Evolutionary conservation across 148 eudicot species (phyloP), one percentile per base, ranked within the genome.

Genomic region (Nepenthes gracilis): DNA sequence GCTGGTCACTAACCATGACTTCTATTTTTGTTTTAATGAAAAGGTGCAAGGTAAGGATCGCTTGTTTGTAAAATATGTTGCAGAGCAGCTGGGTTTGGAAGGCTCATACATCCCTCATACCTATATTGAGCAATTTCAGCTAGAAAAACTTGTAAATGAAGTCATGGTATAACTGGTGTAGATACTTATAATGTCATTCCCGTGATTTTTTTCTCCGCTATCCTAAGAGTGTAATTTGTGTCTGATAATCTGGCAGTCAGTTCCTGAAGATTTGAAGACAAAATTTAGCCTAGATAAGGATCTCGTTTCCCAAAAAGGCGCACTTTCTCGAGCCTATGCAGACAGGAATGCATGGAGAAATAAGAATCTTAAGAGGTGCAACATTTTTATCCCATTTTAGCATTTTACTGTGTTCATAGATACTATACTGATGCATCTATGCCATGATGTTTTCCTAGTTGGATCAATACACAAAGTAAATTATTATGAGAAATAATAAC

Each of bases 1-100:
- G 32, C 55, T 52, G 32, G 5, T 52, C 32, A 40, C 8, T 40
- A 49, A 49, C 53, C 53, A 49, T n/a, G 53, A 49, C 53, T n/a
- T 49, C 45, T 49, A 23, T 23, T 23, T 11, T 49, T 6, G 13
- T 49, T 49, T 49, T 3, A 2, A 11, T 11, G 10, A 49, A 6
- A 49, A 92, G 98, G 94, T 92, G 67, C 96, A 88, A 82, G 98
- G 98, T 60, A 88, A 75, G 80, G 98, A 92, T 49, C 88, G 96
- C 49, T 60, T 69, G 62, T 55, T 75, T 62, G 98, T 92, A 45
- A 79, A 83, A 70, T 34, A 36, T 65, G 77, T 72, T 43, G 98
- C 98, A 9, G 88, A 88, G 59, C 83, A 88, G 73, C 84, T 92
- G 70, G 98, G 79, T 35, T 76, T 88, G 78, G 94, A 92, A 47